phyloP scores from a whole-genome alignment of 345 rosid genomes.

The Psidium friedrichsthalianum region DNA sequence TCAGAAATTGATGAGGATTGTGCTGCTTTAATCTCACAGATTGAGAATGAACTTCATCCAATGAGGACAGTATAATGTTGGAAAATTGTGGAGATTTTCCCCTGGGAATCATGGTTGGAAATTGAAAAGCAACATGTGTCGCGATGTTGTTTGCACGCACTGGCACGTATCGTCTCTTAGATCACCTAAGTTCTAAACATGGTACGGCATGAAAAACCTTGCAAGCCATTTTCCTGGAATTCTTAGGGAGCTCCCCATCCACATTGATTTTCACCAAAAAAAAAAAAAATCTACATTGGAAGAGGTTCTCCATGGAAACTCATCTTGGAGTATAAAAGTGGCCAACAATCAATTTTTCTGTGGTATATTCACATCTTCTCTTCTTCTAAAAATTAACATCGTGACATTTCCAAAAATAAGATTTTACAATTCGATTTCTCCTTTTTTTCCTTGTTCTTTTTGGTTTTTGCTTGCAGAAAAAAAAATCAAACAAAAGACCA shows the following conservation, averaged over 20 bases:
- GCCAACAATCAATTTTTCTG: neutral
- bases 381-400: neutral
- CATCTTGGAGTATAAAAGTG: neutral
- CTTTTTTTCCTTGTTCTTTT: too few relatives aligned
- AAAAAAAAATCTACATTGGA: neutral
- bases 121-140: too few relatives aligned
- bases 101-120: too few relatives aligned
- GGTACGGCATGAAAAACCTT: too few relatives aligned
- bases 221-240: neutral
- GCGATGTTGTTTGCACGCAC: too few relatives aligned
- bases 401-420: neutral
- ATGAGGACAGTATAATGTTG: neutral
- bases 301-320: neutral
- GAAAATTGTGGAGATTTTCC: too few relatives aligned
- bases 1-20: neutral
- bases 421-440: accelerated
- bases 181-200: too few relatives aligned
- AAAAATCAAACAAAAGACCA: neutral
- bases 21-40: neutral
- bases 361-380: accelerated
- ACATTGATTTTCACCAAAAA: neutral
- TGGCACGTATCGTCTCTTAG: too few relatives aligned
- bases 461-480: neutral
- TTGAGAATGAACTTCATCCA: neutral
- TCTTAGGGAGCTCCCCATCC: neutral